Conservation (phyloP, 2,329 filamentous ascomycete species). For the Xylariaceae sp. region DNA sequence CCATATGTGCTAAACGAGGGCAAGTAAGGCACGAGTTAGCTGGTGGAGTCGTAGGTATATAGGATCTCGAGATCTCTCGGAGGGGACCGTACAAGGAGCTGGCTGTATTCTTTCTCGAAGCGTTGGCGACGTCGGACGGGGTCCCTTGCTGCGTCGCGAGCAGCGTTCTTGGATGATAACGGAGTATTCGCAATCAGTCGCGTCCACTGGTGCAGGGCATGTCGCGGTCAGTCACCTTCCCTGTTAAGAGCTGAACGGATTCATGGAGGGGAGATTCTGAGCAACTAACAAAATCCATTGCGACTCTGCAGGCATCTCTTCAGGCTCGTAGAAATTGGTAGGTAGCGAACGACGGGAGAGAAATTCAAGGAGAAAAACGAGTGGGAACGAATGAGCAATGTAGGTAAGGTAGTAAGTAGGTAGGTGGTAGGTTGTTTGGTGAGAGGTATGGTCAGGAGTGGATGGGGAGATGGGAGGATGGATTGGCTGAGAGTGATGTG, state of each 20-base stretch:
- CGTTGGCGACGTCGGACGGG: conserved; percentile 59
- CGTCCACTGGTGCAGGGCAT: conserved; percentile 49
- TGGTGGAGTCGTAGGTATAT: background rate
- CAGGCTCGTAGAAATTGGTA: conserved; percentile 5
- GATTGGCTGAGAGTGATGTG: background rate
- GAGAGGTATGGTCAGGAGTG: background rate
- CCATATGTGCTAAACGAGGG: conserved; percentile 48
- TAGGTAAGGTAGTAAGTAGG: too few species aligned
- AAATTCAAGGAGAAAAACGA: background rate
- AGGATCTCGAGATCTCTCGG: background rate
- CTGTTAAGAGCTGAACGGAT: background rate
- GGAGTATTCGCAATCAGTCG: conserved; percentile 59
- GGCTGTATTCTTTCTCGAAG: conserved; percentile 62
- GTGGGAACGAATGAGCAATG: background rate
- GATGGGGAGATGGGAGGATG: background rate
- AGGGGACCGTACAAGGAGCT: conserved; percentile 48
- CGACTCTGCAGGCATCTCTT: conserved; percentile 44
- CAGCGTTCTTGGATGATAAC: conserved; percentile 51
- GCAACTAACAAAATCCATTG: conserved; percentile 53
- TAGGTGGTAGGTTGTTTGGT: too few species aligned
- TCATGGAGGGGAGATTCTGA: background rate
- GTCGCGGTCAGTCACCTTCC: conserved; percentile 12
- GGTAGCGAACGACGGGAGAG: background rate
- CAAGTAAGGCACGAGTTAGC: conserved; percentile 2
- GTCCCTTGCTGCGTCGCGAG: conserved; percentile 57